These are phyloP conservation scores for Colletotrichum magnum DNA, from an alignment of 2,329 filamentous ascomycete species.

Conservation along the genomic window DNA sequence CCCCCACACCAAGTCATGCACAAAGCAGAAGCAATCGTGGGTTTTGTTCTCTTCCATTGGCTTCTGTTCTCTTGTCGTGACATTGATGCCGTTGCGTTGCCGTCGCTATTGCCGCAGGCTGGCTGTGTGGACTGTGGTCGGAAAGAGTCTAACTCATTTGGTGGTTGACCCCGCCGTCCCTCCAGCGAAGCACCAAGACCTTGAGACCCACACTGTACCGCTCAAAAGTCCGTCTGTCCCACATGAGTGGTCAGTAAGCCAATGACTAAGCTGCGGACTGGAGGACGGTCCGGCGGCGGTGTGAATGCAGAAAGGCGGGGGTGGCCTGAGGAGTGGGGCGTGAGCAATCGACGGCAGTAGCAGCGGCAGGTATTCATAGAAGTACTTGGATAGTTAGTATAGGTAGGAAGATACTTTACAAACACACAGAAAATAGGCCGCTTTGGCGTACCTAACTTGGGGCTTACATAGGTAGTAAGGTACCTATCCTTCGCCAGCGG, in stretches of 20 bases:
- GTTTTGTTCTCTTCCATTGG: background rate
- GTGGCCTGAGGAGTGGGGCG: background rate
- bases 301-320: background rate
- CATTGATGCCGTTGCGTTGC: no score
- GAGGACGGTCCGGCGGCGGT: slow-evolving; percentile 5
- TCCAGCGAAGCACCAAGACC: background rate
- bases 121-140: no score
- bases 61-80: slow-evolving; percentile 1
- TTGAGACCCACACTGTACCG: slow-evolving; percentile 5
- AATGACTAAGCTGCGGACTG: slow-evolving; percentile 15
- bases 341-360: background rate
- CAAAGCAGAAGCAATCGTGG: background rate
- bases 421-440: no score
- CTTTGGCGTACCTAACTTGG: no score
- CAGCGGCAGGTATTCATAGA: background rate
- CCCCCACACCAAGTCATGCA: background rate
- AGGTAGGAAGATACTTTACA: background rate
- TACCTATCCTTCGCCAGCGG: background rate
- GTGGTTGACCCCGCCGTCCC: slow-evolving; percentile 3
- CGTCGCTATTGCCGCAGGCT: slow-evolving; percentile 6
- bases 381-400: background rate
- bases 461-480: background rate
- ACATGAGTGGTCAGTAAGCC: background rate
- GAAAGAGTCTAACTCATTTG: background rate
- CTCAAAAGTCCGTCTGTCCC: background rate